A percentile compares a stretch with the other conserved stretches of the same genome.
phyloP scores from a whole-genome alignment of 2,329 filamentous ascomycete genomes.

The Malbranchea cinnamomea region DNA sequence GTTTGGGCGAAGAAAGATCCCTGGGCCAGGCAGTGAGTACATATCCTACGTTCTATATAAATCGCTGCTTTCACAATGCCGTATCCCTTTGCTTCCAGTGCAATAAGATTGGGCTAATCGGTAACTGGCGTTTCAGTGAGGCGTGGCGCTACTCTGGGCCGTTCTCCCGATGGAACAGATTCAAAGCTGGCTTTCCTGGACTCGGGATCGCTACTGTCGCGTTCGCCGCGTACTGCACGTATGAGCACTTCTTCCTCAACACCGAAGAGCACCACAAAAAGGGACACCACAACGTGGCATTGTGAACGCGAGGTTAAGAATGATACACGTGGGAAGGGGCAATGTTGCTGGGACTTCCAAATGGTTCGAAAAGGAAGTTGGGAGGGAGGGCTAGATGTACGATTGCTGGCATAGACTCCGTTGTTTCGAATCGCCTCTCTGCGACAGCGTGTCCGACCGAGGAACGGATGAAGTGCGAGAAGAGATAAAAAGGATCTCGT shows the following conservation, averaged over 20 bases:
- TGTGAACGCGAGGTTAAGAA: no score
- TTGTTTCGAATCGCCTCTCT: no score
- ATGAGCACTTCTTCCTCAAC: slow-evolving; percentile 75
- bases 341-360: no score
- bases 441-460: no score
- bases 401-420: no score
- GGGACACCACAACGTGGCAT: slow-evolving; percentile 25
- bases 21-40: slow-evolving; percentile 45
- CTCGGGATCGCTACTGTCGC: slow-evolving; percentile 85
- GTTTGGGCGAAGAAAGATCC: slow-evolving; percentile 39
- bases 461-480: no score
- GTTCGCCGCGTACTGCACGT: slow-evolving; percentile 77
- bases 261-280: slow-evolving; percentile 48
- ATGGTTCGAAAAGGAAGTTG: no score
- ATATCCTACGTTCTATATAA: not conserved
- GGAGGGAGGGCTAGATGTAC: no score
- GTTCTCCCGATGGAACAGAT: slow-evolving; percentile 79
- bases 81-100: slow-evolving; percentile 8
- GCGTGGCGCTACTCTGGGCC: slow-evolving; percentile 84
- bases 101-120: slow-evolving; percentile 6
- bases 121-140: no score
- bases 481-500: no score
- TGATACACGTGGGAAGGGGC: no score
- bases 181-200: slow-evolving; percentile 74
- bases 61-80: slow-evolving; percentile 8